These are phyloP conservation scores for Cucurbita moschata DNA, from an alignment of 306 rosid species.

Conservation along the genomic window DNA sequence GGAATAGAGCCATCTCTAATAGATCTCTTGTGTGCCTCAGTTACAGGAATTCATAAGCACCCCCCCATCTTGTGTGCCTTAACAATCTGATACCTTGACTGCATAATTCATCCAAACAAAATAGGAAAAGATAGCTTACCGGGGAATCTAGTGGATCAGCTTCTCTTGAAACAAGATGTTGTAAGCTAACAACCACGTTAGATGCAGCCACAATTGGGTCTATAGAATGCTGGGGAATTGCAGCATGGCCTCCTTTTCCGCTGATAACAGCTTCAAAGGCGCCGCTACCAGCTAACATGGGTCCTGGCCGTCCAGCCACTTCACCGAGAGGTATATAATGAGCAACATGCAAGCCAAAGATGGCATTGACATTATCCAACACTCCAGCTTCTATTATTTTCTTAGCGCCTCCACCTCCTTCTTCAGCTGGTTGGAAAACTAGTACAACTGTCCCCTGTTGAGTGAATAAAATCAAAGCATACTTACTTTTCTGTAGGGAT, in stretches of 20 bases:
- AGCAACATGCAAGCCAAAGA: conserved; percentile 57
- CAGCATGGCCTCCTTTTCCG: conserved; percentile 92
- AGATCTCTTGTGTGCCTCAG: background rate
- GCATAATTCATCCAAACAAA: background rate
- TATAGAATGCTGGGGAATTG: conserved; percentile 67
- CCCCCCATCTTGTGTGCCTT: background rate
- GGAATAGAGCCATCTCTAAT: background rate
- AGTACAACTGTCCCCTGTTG: conserved; percentile 73
- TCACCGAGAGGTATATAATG: conserved; percentile 34
- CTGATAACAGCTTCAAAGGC: conserved; percentile 63
- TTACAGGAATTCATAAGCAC: background rate
- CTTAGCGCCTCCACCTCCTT: conserved; percentile 74
- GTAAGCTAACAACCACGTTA: conserved; percentile 67
- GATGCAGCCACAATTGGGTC: conserved; percentile 88
- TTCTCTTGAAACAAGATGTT: conserved; percentile 77
- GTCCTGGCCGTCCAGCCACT: conserved; percentile 54
- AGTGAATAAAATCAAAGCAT: conserved; percentile 1
- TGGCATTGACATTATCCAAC: conserved; percentile 59
- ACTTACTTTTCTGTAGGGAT: no score
- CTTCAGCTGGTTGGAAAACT: conserved; percentile 96
- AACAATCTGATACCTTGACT: background rate
- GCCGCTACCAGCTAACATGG: conserved; percentile 55
- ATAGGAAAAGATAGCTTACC: conserved; percentile 22
- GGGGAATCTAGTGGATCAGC: conserved; percentile 78
- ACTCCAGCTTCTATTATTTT: conserved; percentile 44